Percentiles rank a stretch among this genome's conserved stretches.
Conservation (phyloP, 139 green algal genomes). For the Trebouxia sp. region DNA sequence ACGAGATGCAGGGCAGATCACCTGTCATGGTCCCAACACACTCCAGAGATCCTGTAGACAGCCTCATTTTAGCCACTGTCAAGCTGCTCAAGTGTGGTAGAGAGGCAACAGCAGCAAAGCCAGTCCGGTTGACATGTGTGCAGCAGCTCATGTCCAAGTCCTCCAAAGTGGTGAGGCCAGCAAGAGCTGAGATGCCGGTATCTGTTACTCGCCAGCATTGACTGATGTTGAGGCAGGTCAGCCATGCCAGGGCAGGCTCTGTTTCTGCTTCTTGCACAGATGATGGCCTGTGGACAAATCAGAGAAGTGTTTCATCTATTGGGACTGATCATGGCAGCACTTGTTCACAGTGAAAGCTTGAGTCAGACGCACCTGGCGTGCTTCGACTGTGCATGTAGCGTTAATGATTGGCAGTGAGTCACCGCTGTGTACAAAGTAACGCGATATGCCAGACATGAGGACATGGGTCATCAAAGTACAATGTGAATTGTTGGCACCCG, state of each 20-base stretch:
- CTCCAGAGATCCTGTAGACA: neutral
- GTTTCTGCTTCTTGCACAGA: neutral
- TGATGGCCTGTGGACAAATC: neutral
- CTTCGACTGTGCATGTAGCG: too few species aligned
- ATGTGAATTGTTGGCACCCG: too few species aligned
- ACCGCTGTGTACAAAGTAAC: too few species aligned
- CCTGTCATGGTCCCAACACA: neutral
- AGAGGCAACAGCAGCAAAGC: constrained; percentile 5
- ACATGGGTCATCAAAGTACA: too few species aligned
- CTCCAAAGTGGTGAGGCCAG: neutral
- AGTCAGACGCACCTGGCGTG: neutral
- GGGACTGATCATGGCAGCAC: too few species aligned
- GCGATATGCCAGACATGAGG: too few species aligned
- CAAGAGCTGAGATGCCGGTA: neutral
- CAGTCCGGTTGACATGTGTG: neutral
- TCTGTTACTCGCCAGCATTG: neutral
- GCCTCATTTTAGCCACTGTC: constrained; percentile 6
- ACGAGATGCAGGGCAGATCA: neutral
- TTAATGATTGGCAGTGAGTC: too few species aligned
- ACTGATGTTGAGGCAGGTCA: constrained; percentile 7
- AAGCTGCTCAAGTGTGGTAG: constrained; percentile 4
- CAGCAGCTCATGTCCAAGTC: constrained; percentile 18
- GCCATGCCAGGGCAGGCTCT: constrained; percentile 11
- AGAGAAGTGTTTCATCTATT: too few species aligned
- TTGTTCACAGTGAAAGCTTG: neutral